phyloP scores from a whole-genome alignment of 495 filamentous ascomycete genomes.

The Talaromyces trachyspermus region DNA sequence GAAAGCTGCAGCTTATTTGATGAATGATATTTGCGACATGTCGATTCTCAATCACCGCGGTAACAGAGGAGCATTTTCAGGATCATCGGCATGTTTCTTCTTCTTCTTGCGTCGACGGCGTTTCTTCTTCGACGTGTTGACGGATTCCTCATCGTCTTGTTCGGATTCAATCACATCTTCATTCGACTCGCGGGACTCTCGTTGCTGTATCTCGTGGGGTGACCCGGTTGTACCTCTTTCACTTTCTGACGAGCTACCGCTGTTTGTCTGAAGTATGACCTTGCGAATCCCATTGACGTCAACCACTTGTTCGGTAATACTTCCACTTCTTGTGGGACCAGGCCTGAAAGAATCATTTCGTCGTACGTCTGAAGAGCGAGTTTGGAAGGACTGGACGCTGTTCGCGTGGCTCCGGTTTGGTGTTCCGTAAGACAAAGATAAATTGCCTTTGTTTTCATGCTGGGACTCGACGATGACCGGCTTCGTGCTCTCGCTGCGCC shows the following conservation, averaged over 20 bases:
- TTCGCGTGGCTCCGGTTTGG: conserved; percentile 1
- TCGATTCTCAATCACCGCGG: neutral
- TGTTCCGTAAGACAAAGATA: neutral
- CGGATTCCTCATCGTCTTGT: neutral
- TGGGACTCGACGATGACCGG: neutral
- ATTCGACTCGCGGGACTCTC: neutral
- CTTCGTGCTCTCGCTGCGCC: neutral
- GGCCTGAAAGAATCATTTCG: conserved; percentile 22
- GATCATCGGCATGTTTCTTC: neutral
- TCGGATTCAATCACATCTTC: conserved; percentile 3
- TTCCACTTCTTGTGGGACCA: conserved; percentile 66
- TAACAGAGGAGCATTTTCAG: conserved; percentile 6
- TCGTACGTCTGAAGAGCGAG: conserved; percentile 6
- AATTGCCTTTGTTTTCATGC: neutral
- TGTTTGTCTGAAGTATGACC: conserved; percentile 70
- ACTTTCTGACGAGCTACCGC: conserved; percentile 39
- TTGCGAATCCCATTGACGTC: conserved; percentile 79
- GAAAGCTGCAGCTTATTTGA: too few relatives aligned
- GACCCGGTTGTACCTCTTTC: conserved; percentile 12
- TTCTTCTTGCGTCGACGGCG: conserved; percentile 7
- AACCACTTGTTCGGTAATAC: conserved; percentile 81
- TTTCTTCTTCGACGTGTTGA: conserved; percentile 5
- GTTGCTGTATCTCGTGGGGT: neutral
- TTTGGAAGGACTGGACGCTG: neutral
- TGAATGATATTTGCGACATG: too few relatives aligned